Evolutionary conservation across 2,329 filamentous ascomycete species (phyloP).

Genomic region (Penicillium sp.): DNA sequence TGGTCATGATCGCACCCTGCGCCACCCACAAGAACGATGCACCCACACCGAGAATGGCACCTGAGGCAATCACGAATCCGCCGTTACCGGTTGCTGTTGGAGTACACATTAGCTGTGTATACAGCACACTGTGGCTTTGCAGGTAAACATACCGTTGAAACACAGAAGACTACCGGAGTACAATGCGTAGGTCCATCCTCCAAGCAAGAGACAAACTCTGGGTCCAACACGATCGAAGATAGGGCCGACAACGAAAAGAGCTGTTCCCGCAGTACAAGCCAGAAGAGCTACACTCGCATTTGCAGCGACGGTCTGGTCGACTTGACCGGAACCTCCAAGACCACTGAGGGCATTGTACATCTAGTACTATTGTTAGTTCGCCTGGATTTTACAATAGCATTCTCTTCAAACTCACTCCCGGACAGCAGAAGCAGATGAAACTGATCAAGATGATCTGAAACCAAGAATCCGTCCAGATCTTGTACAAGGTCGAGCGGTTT

Average conservation of each 20-base stretch:
- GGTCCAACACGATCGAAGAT: slow-evolving; percentile 48
- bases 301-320: slow-evolving; percentile 48
- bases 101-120: background rate
- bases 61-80: slow-evolving; percentile 47
- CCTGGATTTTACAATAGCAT: background rate
- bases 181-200: slow-evolving; percentile 50
- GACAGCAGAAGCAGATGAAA: slow-evolving; percentile 52
- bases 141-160: slow-evolving; percentile 39
- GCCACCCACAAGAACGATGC: slow-evolving; percentile 50
- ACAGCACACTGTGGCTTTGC: background rate
- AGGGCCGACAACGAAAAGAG: slow-evolving; percentile 48
- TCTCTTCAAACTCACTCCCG: slow-evolving; percentile 27
- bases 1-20: slow-evolving; percentile 52
- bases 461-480: slow-evolving; percentile 48
- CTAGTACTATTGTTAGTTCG: slow-evolving; percentile 23
- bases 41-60: slow-evolving; percentile 49
- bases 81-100: slow-evolving; percentile 38
- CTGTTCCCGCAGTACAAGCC: slow-evolving; percentile 45
- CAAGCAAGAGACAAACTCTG: slow-evolving; percentile 45
- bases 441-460: slow-evolving; percentile 52
- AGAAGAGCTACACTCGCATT: slow-evolving; percentile 50
- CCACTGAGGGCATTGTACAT: slow-evolving; percentile 52
- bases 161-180: slow-evolving; percentile 48
- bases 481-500: slow-evolving; percentile 18
- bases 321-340: slow-evolving; percentile 49